These are phyloP conservation scores for Ascochyta clinopodiicola DNA, from an alignment of 2,329 filamentous ascomycete species.

Conservation along the genomic window DNA sequence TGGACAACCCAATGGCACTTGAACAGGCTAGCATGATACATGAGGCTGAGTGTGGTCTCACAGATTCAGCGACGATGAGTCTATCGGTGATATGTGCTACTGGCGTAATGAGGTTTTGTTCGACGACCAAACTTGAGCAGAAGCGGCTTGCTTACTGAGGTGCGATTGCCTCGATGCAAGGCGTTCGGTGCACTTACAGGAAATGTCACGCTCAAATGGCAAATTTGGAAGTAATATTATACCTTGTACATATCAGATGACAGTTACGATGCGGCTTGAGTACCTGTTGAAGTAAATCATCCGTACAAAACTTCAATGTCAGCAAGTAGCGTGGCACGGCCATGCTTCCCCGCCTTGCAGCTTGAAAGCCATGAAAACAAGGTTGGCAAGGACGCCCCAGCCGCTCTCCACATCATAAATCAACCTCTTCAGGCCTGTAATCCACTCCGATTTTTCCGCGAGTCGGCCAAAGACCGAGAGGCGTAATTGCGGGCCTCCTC, in stretches of 20 bases:
- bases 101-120: not conserved
- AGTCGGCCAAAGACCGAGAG: slow-evolving; percentile 32
- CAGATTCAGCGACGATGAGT: not conserved
- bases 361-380: slow-evolving; percentile 21
- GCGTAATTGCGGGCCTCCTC: slow-evolving; percentile 16
- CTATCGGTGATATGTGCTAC: not conserved
- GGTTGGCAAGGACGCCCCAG: slow-evolving; percentile 30
- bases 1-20: not conserved
- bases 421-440: slow-evolving; percentile 16
- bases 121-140: not conserved
- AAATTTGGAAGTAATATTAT: not conserved
- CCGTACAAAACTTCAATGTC: slow-evolving; percentile 8
- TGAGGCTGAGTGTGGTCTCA: not conserved
- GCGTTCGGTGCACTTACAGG: not conserved
- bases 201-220: not conserved
- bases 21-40: not conserved
- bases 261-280: slow-evolving; percentile 7
- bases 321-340: slow-evolving; percentile 23
- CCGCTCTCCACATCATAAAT: slow-evolving; percentile 30
- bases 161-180: not conserved
- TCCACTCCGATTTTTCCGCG: slow-evolving; percentile 18
- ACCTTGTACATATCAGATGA: slow-evolving; percentile 10
- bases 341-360: slow-evolving; percentile 31
- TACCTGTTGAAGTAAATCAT: slow-evolving; percentile 27
- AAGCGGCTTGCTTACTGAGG: not conserved